Evolutionary conservation across 306 rosid species (phyloP).

Genomic region (Cyclanthera cordifolia): DNA sequence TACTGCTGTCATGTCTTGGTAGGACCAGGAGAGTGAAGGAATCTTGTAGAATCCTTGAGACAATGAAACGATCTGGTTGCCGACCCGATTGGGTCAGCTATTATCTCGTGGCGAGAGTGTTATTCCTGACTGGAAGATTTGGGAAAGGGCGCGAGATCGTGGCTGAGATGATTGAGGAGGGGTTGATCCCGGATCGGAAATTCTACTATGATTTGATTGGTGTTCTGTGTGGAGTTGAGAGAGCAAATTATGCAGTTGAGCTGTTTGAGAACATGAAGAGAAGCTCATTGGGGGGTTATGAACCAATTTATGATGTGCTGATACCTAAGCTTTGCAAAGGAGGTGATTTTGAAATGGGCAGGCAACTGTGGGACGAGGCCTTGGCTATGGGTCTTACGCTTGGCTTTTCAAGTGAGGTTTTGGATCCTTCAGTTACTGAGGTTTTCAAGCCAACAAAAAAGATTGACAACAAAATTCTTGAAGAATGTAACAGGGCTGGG

Average conservation of each 20-base stretch:
- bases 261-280: constrained; percentile 64
- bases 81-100: constrained; percentile 58
- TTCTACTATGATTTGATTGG: constrained; percentile 76
- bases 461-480: constrained; percentile 25
- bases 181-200: constrained; percentile 45
- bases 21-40: constrained; percentile 71
- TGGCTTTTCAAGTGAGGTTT: constrained; percentile 41
- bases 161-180: constrained; percentile 55
- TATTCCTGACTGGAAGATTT: constrained; percentile 53
- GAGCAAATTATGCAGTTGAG: constrained; percentile 58
- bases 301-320: constrained; percentile 75
- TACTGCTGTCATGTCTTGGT: constrained; percentile 59
- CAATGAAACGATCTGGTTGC: constrained; percentile 44
- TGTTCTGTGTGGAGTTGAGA: constrained; percentile 64
- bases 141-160: constrained; percentile 65
- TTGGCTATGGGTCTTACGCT: constrained; percentile 43
- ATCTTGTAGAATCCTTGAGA: constrained; percentile 49
- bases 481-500: constrained; percentile 23
- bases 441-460: constrained; percentile 46
- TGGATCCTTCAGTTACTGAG: constrained; percentile 67
- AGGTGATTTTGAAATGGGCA: constrained; percentile 65
- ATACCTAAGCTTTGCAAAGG: constrained; percentile 65
- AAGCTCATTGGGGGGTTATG: constrained; percentile 54
- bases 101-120: constrained; percentile 54
- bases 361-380: constrained; percentile 76